Base-by-base conservation (phyloP, 1,284 basidiomycete species). In the Naganishia sp. region DNA sequence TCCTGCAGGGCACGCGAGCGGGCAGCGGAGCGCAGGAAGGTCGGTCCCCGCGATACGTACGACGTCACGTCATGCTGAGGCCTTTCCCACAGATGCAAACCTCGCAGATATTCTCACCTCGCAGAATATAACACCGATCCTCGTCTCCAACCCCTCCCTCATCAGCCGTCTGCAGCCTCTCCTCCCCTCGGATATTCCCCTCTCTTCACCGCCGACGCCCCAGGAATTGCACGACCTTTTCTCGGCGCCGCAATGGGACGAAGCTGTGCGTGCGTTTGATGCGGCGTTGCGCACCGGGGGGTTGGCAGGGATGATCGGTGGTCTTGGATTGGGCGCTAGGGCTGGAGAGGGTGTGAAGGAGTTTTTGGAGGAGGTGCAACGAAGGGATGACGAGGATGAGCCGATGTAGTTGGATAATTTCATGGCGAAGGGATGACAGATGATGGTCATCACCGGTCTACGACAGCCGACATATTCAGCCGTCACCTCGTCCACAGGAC, bases 181-280 rank as follows among this genome's bases (percentile, higher is more conserved):
- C 56, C 70, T 80, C 11, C 79, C 79, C 0, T 63, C 73, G 13
- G 72, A 70, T 36, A 69, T 78, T n/a, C 56, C 68, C 18, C 69
- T 77, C 16, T 71, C 76, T 0, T 55, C 68, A 9, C 70, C 71
- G 15, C 74, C 76, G 0, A 70, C 74, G 2, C 69, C 70, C 0
- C 46, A 73, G 2, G 74, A 77, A 36, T 67, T 80, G 13, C 67
- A 75, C 28, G 73, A 74, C n/a, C 72, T 79, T 61, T 70, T 80
- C 21, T 69, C 74, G 23, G 72, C 76, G 1, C 76, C 77, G 3
- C 78, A 79, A 65, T 77, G 78, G 71, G 74, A 71, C 25, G 75
- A 78, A 66, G 78, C 78, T 4, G 75, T 78, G 18, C 69, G 70
- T 11, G 72, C 69, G 55, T 72, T 80, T n/a, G 79, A 80, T 57